These are phyloP conservation scores for Aspergillus campestris DNA, from an alignment of 495 filamentous ascomycete genomes.

Conservation along the genomic window DNA sequence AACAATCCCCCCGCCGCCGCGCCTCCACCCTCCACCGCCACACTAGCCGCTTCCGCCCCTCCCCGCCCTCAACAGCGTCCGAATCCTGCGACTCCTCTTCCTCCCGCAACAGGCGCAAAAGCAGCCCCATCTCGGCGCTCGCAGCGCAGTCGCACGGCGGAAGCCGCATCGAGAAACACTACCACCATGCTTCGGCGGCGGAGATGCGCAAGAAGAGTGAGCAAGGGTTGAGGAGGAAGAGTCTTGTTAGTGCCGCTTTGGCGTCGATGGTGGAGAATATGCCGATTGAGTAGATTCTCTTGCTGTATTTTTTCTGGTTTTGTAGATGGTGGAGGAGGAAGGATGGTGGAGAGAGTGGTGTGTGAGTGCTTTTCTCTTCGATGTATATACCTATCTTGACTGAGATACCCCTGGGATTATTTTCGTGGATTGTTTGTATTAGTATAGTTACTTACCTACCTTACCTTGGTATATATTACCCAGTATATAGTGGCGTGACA, in stretches of 20 bases:
- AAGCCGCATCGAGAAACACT: constrained; percentile 32
- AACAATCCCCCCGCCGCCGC: constrained; percentile 23
- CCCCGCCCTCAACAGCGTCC: background rate
- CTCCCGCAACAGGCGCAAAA: constrained; percentile 21
- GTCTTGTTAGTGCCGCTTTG: constrained; percentile 37
- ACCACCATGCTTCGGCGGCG: constrained; percentile 17
- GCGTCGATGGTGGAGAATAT: constrained; percentile 29
- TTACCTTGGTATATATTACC: too few species aligned
- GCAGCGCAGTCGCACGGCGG: constrained; percentile 12
- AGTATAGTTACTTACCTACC: too few species aligned
- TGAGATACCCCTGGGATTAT: too few species aligned
- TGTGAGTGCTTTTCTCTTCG: too few species aligned
- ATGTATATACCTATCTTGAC: too few species aligned
- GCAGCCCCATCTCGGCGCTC: constrained; percentile 15
- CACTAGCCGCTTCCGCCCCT: constrained; percentile 16
- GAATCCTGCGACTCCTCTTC: background rate
- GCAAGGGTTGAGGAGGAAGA: constrained; percentile 34
- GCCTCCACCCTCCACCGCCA: constrained; percentile 16
- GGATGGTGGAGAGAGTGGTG: too few species aligned
- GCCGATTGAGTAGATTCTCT: constrained; percentile 2
- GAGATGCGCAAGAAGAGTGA: constrained; percentile 32
- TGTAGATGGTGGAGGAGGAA: too few species aligned
- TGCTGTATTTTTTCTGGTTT: background rate
- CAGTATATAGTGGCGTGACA: too few species aligned
- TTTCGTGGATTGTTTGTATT: too few species aligned